Conservation (phyloP, 2,329 filamentous ascomycete genomes). For the Microsporum canis region DNA sequence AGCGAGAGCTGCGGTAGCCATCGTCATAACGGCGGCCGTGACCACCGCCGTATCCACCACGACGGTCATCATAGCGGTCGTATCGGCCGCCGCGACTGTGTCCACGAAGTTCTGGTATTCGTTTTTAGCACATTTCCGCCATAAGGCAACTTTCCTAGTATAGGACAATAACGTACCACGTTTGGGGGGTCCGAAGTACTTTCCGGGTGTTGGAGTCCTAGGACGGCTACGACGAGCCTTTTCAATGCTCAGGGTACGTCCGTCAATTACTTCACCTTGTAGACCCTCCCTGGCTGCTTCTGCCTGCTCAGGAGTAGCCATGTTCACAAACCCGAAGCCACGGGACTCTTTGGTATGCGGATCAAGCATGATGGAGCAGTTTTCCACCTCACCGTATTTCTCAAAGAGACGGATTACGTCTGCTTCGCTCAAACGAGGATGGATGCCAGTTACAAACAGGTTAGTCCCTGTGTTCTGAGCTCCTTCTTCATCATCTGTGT, state of each 20-base stretch:
- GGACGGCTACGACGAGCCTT: constrained; percentile 93
- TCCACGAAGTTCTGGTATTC: constrained; percentile 35
- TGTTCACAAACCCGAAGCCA: constrained; percentile 98
- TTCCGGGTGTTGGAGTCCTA: constrained; percentile 91
- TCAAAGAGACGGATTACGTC: constrained; percentile 93
- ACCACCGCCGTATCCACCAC: constrained; percentile 29
- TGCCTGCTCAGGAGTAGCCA: constrained; percentile 87
- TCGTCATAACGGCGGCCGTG: constrained; percentile 32
- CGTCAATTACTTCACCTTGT: constrained; percentile 89
- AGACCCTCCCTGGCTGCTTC: constrained; percentile 94
- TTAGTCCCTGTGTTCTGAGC: constrained; percentile 91
- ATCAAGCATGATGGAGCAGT: constrained; percentile 99
- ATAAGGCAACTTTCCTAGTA: background rate
- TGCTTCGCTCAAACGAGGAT: constrained; percentile 77
- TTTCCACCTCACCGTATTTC: constrained; percentile 97
- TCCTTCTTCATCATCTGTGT: constrained; percentile 55
- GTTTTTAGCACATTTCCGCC: constrained; percentile 11
- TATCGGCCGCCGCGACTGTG: constrained; percentile 35
- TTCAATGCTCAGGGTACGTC: constrained; percentile 93
- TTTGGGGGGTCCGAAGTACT: constrained; percentile 98
- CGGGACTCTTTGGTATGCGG: constrained; percentile 97
- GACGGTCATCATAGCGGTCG: constrained; percentile 40
- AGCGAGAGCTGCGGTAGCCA: constrained; percentile 30
- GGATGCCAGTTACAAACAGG: constrained; percentile 96
- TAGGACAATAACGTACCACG: constrained; percentile 53